Evolutionary conservation across 495 filamentous ascomycete genomes (phyloP).

Genomic region (Penicillium daleae): DNA sequence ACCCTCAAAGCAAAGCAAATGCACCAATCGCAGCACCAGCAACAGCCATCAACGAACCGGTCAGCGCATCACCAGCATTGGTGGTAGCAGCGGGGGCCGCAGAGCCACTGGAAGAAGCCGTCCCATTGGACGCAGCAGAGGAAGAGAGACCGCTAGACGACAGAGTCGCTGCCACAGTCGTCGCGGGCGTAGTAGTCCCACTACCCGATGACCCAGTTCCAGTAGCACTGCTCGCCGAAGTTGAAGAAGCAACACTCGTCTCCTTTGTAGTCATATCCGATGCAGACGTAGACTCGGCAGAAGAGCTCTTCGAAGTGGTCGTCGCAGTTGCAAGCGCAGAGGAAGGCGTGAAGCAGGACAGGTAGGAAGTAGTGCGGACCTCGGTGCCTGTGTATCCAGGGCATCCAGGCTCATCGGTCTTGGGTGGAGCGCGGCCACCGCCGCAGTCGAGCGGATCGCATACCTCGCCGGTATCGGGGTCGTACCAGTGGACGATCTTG

Average conservation of each 20-base stretch:
- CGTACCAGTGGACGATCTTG: slow-evolving; percentile 49
- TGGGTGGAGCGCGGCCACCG: slow-evolving; percentile 59
- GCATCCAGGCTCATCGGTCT: slow-evolving; percentile 60
- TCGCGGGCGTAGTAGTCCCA: slow-evolving; percentile 11
- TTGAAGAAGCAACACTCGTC: neutral
- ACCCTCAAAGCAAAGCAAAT: slow-evolving; percentile 19
- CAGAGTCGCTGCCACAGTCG: slow-evolving; percentile 22
- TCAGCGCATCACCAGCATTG: slow-evolving; percentile 11
- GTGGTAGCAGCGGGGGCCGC: slow-evolving; percentile 5
- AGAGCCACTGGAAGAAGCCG: neutral
- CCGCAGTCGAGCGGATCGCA: slow-evolving; percentile 62
- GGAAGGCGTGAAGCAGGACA: slow-evolving; percentile 36
- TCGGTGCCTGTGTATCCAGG: slow-evolving; percentile 57
- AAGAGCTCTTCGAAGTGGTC: slow-evolving; percentile 4
- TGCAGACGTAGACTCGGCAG: slow-evolving; percentile 11
- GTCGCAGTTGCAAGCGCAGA: slow-evolving; percentile 10
- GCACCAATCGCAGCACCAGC: slow-evolving; percentile 43
- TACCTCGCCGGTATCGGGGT: slow-evolving; percentile 57
- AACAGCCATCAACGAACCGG: slow-evolving; percentile 25
- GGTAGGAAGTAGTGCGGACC: slow-evolving; percentile 41
- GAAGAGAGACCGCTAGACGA: slow-evolving; percentile 6
- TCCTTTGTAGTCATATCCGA: neutral
- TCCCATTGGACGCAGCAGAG: neutral
- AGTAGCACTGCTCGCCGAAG: neutral
- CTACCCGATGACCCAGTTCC: slow-evolving; percentile 9